Evolutionary conservation across 2,329 filamentous ascomycete genomes (phyloP), one percentile per base, ranked within the genome.

Genomic region (Fusarium oligoseptatum): DNA sequence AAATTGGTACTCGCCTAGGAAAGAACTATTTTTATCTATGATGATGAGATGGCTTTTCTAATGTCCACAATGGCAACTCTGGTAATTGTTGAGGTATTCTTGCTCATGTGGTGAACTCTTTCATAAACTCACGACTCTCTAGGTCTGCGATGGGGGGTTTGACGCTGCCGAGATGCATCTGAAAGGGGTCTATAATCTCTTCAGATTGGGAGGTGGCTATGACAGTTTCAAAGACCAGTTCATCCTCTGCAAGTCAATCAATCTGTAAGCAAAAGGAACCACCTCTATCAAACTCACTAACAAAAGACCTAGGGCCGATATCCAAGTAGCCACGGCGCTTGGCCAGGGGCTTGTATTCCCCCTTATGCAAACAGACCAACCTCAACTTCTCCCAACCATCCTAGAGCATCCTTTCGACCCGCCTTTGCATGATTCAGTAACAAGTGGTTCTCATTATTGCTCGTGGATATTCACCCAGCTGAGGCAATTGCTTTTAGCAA

Each of bases 31-130:
- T n/a, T 15, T 2, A 3, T 12, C 9, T 7, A 32, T 10, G 3
- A 52, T 6, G 1, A 14, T n/a, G 48, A 52, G 3, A 52, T 52
- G 17, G 27, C 24, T 2, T 52, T 52, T n/a, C 11, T 52, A 11
- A 52, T 52, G 10, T 52, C 48, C 1, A 52, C 48, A 0, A 29
- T 52, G 27, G 11, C 48, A 12, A 52, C 48, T 2, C 15, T 52
- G 10, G 48, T 12, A 1, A 6, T 52, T n/a, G 48, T 32, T 1
- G 48, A 52, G 48, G 27, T 52, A 32, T 0, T 4, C 0, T 15
- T 5, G 1, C 2, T 48, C 43, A 1, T 10, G 3, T 9, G 14
- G 6, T 2, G 3, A 5, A 9, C 1, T 10, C 2, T 27, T 1
- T 6, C n/a, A 48, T 24, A 5, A 2, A 24, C 22, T 15, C 5